Percentiles rank a stretch among this genome's conserved stretches.
Evolutionary conservation across 2,329 filamentous ascomycete genomes (phyloP).

Genomic region (Cryphonectria japonica): DNA sequence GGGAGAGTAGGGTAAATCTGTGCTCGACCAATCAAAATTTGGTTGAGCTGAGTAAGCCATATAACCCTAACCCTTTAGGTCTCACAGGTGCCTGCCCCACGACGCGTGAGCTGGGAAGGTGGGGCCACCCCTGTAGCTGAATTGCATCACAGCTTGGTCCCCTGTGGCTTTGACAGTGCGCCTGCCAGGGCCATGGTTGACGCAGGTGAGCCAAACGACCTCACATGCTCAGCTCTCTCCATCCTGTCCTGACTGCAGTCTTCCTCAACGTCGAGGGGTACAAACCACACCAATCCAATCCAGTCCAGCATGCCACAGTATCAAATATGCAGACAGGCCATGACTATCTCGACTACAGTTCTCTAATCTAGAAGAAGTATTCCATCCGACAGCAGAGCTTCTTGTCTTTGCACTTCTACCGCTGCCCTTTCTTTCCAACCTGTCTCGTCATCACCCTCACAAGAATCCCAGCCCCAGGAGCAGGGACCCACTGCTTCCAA

Average conservation of each 20-base stretch:
- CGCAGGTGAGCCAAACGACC: constrained; percentile 1
- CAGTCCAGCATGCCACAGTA: constrained; percentile 6
- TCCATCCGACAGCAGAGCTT: not conserved
- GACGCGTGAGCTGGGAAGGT: not conserved
- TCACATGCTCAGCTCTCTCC: constrained; percentile 16
- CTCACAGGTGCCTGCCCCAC: not conserved
- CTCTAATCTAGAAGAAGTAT: not conserved
- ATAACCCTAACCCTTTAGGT: not conserved
- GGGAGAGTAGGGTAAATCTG: constrained; percentile 16
- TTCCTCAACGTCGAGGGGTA: not conserved
- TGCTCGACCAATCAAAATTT: constrained; percentile 9
- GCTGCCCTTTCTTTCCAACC: not conserved
- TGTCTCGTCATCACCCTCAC: constrained; percentile 9
- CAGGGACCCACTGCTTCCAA: no score
- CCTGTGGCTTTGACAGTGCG: not conserved
- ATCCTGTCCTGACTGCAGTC: not conserved
- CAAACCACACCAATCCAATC: not conserved
- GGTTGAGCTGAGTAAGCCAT: not conserved
- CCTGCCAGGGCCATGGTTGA: not conserved
- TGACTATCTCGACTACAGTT: not conserved
- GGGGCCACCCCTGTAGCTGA: constrained; percentile 3
- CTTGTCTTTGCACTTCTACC: not conserved
- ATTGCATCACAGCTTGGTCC: constrained; percentile 11
- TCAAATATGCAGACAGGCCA: not conserved
- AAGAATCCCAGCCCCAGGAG: constrained; percentile 1